Conservation (phyloP, 2,329 filamentous ascomycete species). For the Amphichorda felina region DNA sequence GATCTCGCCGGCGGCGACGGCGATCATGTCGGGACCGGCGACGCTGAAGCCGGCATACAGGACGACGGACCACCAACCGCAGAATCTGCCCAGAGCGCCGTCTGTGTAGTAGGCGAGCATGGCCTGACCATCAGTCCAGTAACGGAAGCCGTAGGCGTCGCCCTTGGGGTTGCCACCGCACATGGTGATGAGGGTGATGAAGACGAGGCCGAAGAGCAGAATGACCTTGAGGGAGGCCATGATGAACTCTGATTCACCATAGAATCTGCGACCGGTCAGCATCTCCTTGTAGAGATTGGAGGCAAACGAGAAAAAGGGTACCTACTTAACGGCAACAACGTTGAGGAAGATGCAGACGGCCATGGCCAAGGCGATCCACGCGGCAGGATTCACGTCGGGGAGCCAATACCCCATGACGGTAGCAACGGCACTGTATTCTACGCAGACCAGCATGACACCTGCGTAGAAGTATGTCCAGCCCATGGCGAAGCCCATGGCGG, state of each 20-base stretch:
- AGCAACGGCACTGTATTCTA: slow-evolving; percentile 30
- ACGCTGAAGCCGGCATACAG: slow-evolving; percentile 60
- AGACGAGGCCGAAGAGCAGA: slow-evolving; percentile 40
- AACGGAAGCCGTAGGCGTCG: slow-evolving; percentile 53
- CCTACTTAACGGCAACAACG: slow-evolving; percentile 28
- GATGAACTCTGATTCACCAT: slow-evolving; percentile 35
- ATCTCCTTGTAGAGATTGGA: no score
- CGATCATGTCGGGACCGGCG: slow-evolving; percentile 55
- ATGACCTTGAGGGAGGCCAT: slow-evolving; percentile 43
- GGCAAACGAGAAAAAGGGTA: no score
- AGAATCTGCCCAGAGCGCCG: slow-evolving; percentile 46
- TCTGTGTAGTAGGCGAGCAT: slow-evolving; percentile 20
- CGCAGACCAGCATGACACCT: slow-evolving; percentile 30
- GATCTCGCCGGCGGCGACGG: slow-evolving; percentile 43
- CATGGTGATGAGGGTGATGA: slow-evolving; percentile 57
- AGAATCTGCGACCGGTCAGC: no score
- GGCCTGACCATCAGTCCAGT: slow-evolving; percentile 28
- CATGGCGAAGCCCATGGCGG: slow-evolving; percentile 43
- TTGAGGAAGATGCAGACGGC: slow-evolving; percentile 33
- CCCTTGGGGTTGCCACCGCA: slow-evolving; percentile 51
- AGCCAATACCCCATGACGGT: slow-evolving; percentile 33
- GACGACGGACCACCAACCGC: slow-evolving; percentile 42
- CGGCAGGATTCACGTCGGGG: slow-evolving; percentile 28
- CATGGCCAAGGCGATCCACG: slow-evolving; percentile 36
- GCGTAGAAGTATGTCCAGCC: slow-evolving; percentile 40